A percentile compares a stretch with the other conserved stretches of the same genome.
These are phyloP conservation scores for Shiraia sp. DNA, from an alignment of 2,329 filamentous ascomycete genomes.

Conservation along the genomic window DNA sequence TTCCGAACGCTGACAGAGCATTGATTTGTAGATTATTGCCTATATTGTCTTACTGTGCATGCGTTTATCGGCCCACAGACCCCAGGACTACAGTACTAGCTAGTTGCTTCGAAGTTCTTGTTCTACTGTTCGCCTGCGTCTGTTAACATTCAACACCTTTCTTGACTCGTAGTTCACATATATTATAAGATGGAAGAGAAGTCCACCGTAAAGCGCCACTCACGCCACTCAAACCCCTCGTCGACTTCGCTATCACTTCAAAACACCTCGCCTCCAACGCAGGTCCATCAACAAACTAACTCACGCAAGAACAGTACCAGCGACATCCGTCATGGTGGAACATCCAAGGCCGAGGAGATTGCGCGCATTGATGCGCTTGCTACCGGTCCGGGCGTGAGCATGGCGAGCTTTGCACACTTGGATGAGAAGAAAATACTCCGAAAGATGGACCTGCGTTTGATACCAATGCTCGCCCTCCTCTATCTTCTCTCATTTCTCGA, in stretches of 20 bases:
- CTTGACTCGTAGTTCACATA: too few species aligned
- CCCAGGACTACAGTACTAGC: too few species aligned
- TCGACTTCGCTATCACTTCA: not conserved
- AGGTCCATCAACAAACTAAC: not conserved
- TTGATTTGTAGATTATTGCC: too few species aligned
- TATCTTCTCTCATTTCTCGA: conserved; percentile 46
- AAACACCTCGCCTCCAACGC: not conserved
- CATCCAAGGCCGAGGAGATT: conserved; percentile 3
- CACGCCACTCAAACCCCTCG: not conserved
- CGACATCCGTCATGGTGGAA: conserved; percentile 1
- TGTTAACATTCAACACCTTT: too few species aligned
- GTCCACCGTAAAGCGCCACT: not conserved
- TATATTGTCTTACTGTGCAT: too few species aligned
- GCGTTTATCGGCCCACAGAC: too few species aligned
- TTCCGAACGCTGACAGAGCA: too few species aligned
- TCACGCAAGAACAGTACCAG: conserved; percentile 1
- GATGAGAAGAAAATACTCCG: conserved; percentile 46
- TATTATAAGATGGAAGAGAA: conserved; percentile 10
- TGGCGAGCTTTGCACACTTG: conserved; percentile 40
- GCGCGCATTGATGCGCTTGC: conserved; percentile 11
- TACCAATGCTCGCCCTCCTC: conserved; percentile 45
- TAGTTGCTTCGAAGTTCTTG: too few species aligned
- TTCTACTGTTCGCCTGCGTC: too few species aligned
- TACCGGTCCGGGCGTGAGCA: conserved; percentile 24
- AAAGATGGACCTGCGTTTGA: conserved; percentile 46